Evolutionary conservation across 208 protist genomes (phyloP).

Genomic region (Acanthamoeba sp.): DNA sequence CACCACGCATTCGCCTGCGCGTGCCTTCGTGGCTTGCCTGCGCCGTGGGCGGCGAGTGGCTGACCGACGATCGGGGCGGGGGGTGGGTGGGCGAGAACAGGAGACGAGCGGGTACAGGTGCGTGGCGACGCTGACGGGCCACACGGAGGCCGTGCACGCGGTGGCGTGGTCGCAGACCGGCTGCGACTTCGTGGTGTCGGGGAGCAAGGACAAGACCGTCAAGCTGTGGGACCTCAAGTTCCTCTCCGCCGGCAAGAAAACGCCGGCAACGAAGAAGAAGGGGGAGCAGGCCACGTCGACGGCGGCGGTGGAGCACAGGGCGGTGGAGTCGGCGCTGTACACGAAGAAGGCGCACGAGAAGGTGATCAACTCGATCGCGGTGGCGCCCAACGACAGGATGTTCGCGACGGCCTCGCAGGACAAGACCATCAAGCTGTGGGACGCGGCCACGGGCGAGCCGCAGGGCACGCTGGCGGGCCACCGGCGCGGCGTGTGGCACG

Average conservation of each 20-base stretch:
- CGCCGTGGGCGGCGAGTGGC: no score
- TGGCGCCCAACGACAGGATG: slow-evolving; percentile 90
- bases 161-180: slow-evolving; percentile 77
- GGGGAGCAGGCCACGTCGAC: no score
- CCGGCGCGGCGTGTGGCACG: slow-evolving; percentile 86
- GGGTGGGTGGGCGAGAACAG: no score
- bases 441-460: slow-evolving; percentile 54
- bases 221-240: slow-evolving; percentile 85
- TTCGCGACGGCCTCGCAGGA: slow-evolving; percentile 91
- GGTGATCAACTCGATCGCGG: slow-evolving; percentile 88
- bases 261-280: no score
- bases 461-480: slow-evolving; percentile 86
- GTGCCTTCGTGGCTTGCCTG: not conserved
- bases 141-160: slow-evolving; percentile 81
- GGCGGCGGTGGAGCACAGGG: slow-evolving; percentile 12
- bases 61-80: no score
- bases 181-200: slow-evolving; percentile 79
- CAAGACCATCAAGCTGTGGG: slow-evolving; percentile 88
- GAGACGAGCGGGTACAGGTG: not conserved
- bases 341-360: slow-evolving; percentile 88
- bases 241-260: not conserved
- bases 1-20: not conserved
- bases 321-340: slow-evolving; percentile 32
- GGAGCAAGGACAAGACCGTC: slow-evolving; percentile 85
- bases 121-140: slow-evolving; percentile 79